Evolutionary conservation across 257 asterid genomes (phyloP).

Genomic region (Solanum okadae): DNA sequence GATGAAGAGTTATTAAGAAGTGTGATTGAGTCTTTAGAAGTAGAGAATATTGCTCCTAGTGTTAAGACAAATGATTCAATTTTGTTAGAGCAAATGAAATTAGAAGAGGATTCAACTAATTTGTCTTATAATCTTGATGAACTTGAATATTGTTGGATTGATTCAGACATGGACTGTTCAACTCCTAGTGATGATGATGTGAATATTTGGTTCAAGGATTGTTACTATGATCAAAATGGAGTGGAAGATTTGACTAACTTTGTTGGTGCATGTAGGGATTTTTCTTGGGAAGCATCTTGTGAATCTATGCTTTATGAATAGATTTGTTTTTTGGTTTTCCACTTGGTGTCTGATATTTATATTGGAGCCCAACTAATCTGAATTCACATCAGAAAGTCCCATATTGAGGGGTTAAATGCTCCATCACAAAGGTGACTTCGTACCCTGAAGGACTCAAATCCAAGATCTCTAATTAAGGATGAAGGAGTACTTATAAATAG

Average conservation of each 20-base stretch:
- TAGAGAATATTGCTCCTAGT: background rate
- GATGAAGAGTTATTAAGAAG: background rate
- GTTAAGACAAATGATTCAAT: background rate
- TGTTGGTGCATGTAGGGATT: background rate
- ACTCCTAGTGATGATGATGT: background rate
- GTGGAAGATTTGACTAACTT: background rate
- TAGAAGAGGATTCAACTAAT: background rate
- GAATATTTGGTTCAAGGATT: background rate
- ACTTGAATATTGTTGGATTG: background rate
- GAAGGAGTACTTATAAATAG: background rate
- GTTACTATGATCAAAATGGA: background rate
- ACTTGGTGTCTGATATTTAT: background rate
- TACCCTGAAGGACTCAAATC: rapidly evolving
- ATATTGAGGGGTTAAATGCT: background rate
- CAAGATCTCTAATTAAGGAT: too few relatives aligned
- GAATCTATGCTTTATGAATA: background rate
- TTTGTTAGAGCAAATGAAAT: background rate
- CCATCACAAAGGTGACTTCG: too few relatives aligned
- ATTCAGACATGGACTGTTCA: background rate
- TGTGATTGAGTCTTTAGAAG: background rate
- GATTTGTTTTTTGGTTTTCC: too few relatives aligned
- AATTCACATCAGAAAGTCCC: background rate
- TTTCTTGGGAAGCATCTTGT: background rate
- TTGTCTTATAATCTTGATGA: background rate
- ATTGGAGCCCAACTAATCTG: background rate